Evolutionary conservation across 208 protist species (phyloP).

Genomic region (Trypanosoma mega): DNA sequence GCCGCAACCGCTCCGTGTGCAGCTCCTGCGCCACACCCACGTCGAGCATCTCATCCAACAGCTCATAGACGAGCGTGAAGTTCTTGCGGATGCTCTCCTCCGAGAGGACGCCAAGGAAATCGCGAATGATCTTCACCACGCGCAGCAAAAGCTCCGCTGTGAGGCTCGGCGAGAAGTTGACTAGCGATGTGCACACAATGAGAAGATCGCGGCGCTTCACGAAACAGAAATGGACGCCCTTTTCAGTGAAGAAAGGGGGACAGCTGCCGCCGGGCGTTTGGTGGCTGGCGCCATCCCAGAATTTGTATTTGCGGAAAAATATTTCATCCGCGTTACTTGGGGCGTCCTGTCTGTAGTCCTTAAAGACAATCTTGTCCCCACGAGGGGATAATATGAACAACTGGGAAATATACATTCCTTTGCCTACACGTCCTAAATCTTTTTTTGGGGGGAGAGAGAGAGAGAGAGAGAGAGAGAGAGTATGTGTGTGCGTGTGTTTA

Average conservation of each 20-base stretch:
- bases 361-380: slow-evolving; percentile 81
- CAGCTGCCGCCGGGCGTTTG: slow-evolving; percentile 55
- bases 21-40: slow-evolving; percentile 83
- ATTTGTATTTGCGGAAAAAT: slow-evolving; percentile 86
- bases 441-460: too few relatives aligned
- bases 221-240: slow-evolving; percentile 83
- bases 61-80: slow-evolving; percentile 91
- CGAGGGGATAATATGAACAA: slow-evolving; percentile 83
- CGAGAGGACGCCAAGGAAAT: slow-evolving; percentile 84
- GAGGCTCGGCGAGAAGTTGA: slow-evolving; percentile 72
- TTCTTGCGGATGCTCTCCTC: slow-evolving; percentile 87
- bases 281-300: slow-evolving; percentile 37
- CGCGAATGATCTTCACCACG: slow-evolving; percentile 72
- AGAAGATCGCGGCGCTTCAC: slow-evolving; percentile 67
- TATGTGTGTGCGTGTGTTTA: too few relatives aligned
- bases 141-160: slow-evolving; percentile 73
- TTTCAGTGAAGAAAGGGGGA: slow-evolving; percentile 60
- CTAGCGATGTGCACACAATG: slow-evolving; percentile 78
- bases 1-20: slow-evolving; percentile 72
- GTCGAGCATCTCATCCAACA: slow-evolving; percentile 92
- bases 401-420: slow-evolving; percentile 59
- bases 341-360: slow-evolving; percentile 84
- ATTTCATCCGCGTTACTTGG: slow-evolving; percentile 57
- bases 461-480: too few relatives aligned
- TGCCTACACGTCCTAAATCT: too few relatives aligned